These are phyloP conservation scores for Phaeolepiota aurea DNA, from an alignment of 768 basidiomycete species.

Conservation along the genomic window DNA sequence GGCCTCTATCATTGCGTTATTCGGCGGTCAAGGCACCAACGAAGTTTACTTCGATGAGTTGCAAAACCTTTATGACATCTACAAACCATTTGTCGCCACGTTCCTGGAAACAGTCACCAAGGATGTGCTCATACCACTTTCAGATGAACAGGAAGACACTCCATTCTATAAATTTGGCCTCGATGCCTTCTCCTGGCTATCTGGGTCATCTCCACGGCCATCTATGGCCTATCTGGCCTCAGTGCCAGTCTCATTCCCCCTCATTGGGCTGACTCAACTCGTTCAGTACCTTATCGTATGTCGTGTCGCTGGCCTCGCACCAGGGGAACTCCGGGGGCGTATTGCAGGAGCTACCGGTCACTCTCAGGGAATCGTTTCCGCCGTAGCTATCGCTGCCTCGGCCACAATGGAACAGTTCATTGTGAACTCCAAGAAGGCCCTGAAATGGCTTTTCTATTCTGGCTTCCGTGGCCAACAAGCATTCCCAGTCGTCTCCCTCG, in stretches of 20 bases:
- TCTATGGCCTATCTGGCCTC: conserved; percentile 83
- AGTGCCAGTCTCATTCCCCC: conserved; percentile 87
- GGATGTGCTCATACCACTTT: conserved; percentile 66
- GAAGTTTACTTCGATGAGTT: conserved; percentile 98
- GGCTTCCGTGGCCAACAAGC: conserved; percentile 90
- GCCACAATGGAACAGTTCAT: conserved; percentile 66
- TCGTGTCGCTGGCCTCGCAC: conserved; percentile 65
- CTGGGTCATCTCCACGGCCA: conserved; percentile 61
- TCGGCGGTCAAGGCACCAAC: conserved; percentile 97
- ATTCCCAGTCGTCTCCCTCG: conserved; percentile 87
- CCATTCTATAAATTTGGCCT: conserved; percentile 76
- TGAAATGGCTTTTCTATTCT: conserved; percentile 90
- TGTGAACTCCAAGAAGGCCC: conserved; percentile 70
- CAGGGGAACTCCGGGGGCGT: conserved; percentile 68
- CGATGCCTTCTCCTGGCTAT: conserved; percentile 79
- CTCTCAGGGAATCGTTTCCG: conserved; percentile 94
- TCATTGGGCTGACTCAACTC: conserved; percentile 95
- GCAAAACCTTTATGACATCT: conserved; percentile 84
- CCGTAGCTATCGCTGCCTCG: conserved; percentile 82
- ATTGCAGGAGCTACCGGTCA: conserved; percentile 91
- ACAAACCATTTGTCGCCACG: conserved; percentile 75
- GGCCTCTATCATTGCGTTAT: conserved; percentile 82
- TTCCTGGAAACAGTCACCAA: conserved; percentile 59
- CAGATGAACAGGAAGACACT: conserved; percentile 46
- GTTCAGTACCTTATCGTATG: conserved; percentile 84